A percentile compares a stretch with the other conserved stretches of the same genome.
Evolutionary conservation across 805 yeast genomes (phyloP).

Genomic region (Ogataea ramenticola): DNA sequence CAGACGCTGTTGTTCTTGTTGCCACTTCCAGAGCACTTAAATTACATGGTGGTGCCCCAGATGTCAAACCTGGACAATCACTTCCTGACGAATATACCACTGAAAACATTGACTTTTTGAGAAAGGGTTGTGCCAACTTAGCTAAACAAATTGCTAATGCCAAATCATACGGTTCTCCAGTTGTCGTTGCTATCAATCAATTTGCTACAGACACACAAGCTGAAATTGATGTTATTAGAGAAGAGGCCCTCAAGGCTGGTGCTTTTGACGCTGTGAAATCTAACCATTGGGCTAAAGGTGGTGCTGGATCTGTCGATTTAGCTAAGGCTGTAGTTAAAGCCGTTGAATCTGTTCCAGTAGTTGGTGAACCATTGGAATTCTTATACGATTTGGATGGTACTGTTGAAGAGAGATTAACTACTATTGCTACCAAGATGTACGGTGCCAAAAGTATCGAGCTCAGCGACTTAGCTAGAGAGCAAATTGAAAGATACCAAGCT

Average conservation of each 20-base stretch:
- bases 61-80: constrained; percentile 78
- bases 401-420: constrained; percentile 58
- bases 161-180: constrained; percentile 65
- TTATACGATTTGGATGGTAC: constrained; percentile 51
- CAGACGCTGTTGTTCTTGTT: constrained; percentile 73
- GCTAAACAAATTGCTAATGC: constrained; percentile 74
- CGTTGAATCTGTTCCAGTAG: constrained; percentile 31
- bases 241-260: constrained; percentile 68
- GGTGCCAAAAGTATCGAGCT: constrained; percentile 71
- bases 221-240: constrained; percentile 62
- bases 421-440: constrained; percentile 71
- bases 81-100: constrained; percentile 65
- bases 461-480: constrained; percentile 60
- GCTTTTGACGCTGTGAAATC: constrained; percentile 74
- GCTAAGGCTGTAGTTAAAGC: constrained; percentile 67
- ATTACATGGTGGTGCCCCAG: constrained; percentile 86
- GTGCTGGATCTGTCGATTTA: constrained; percentile 67
- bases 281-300: constrained; percentile 86
- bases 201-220: constrained; percentile 65
- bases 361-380: constrained; percentile 29
- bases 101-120: constrained; percentile 64
- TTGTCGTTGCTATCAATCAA: constrained; percentile 76
- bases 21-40: constrained; percentile 82
- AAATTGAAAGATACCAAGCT: constrained; percentile 57
- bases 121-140: constrained; percentile 66